A percentile compares a stretch with the other conserved stretches of the same genome.
Conservation (phyloP, 2,329 filamentous ascomycete species). For the Aspergillus sp. region DNA sequence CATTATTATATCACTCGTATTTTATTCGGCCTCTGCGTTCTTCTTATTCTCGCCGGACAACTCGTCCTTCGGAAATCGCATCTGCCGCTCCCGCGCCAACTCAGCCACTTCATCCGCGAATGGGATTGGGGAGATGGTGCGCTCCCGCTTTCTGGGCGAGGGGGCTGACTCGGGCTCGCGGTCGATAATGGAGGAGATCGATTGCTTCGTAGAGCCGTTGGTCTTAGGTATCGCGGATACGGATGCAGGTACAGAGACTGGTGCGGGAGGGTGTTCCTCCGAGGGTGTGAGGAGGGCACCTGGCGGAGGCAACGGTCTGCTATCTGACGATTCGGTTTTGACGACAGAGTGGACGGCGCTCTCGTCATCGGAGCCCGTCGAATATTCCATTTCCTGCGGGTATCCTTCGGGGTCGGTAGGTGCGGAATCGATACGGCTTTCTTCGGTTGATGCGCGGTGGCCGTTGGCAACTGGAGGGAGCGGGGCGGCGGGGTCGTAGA, state of each 20-base stretch:
- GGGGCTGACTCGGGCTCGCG: conserved; percentile 27
- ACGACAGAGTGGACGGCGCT: conserved; percentile 24
- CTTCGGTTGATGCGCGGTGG: conserved; percentile 37
- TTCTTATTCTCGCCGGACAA: conserved; percentile 27
- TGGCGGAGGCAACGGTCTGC: conserved; percentile 19
- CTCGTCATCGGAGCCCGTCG: conserved; percentile 32
- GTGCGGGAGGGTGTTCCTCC: conserved; percentile 17
- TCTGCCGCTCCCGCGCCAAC: conserved; percentile 13
- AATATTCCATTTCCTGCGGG: conserved; percentile 31
- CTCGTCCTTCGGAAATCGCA: conserved; percentile 16
- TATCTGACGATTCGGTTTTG: conserved; percentile 30
- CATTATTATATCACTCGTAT: conserved; percentile 7
- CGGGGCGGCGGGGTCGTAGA: conserved; percentile 39
- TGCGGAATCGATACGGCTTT: conserved; percentile 31
- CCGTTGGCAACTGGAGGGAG: conserved; percentile 32
- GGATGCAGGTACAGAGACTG: neutral
- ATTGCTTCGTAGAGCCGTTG: conserved; percentile 38
- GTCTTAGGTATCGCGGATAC: conserved; percentile 12
- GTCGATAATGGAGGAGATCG: conserved; percentile 43
- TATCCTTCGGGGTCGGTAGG: conserved; percentile 32
- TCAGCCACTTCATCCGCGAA: conserved; percentile 1
- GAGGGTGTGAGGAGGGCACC: conserved; percentile 14
- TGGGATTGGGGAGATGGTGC: conserved; percentile 17
- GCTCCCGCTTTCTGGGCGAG: conserved; percentile 18
- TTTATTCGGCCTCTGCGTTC: conserved; percentile 19